phyloP scores from a whole-genome alignment of 2,329 filamentous ascomycete species.

The Trichoderma guizhouense region DNA sequence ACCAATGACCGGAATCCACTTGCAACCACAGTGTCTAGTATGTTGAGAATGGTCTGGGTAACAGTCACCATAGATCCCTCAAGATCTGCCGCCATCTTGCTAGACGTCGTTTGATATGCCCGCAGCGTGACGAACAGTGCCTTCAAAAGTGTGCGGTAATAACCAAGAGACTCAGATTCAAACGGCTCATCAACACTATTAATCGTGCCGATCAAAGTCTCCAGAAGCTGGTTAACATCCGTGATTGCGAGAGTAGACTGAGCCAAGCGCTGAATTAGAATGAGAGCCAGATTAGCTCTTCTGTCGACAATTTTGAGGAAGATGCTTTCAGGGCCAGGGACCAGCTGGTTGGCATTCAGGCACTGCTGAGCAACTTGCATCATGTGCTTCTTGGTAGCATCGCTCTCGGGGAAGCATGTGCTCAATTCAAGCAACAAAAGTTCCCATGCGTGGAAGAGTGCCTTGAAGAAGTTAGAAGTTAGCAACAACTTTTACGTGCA shows the following conservation, averaged over 20 bases:
- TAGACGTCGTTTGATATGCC: constrained; percentile 49
- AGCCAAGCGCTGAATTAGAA: constrained; percentile 76
- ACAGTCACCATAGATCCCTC: constrained; percentile 43
- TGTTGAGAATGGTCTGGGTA: constrained; percentile 67
- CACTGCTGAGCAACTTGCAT: constrained; percentile 73
- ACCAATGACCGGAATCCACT: constrained; percentile 80
- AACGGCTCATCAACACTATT: constrained; percentile 54
- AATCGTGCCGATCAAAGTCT: constrained; percentile 50
- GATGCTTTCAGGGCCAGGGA: constrained; percentile 72
- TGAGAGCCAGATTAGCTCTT: constrained; percentile 76
- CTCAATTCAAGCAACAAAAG: constrained; percentile 81
- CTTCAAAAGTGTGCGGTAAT: constrained; percentile 81
- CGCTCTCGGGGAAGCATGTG: constrained; percentile 53
- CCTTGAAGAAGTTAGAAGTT: constrained; percentile 41
- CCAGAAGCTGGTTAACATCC: constrained; percentile 51
- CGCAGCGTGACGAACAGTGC: constrained; percentile 80
- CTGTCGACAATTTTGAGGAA: constrained; percentile 74
- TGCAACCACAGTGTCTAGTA: constrained; percentile 74
- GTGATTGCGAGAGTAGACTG: constrained; percentile 49
- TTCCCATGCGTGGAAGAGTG: constrained; percentile 86
- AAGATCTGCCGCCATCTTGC: constrained; percentile 28
- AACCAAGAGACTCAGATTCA: constrained; percentile 52
- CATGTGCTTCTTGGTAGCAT: constrained; percentile 64
- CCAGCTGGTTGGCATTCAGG: constrained; percentile 70
- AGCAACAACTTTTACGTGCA: background rate